Conservation (phyloP, 441 rosid species). For the Rhodomyrtus psidioides region DNA sequence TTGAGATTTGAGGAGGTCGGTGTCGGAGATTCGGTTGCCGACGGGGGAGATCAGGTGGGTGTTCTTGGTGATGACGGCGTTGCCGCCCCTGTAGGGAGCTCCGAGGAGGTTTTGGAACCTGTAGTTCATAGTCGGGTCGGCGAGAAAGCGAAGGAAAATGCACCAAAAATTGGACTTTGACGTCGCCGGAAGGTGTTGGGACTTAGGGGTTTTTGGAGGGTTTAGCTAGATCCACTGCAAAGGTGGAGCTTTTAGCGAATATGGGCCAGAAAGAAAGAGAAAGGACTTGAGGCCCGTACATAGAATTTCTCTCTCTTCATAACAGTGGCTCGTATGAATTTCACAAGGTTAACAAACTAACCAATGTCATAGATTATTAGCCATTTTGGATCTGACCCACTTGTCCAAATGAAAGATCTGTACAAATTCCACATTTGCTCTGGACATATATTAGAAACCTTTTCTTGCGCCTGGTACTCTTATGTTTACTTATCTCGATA, state of each 20-base stretch:
- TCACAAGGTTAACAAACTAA: neutral
- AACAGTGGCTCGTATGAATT: neutral
- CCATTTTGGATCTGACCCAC: neutral
- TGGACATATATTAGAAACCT: neutral
- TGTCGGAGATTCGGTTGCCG: constrained; percentile 84
- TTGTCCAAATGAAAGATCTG: neutral
- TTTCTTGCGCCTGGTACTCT: neutral
- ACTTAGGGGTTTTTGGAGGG: neutral
- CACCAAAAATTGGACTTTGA: neutral
- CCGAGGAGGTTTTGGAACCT: constrained; percentile 81
- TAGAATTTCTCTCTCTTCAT: neutral
- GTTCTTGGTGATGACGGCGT: constrained; percentile 52
- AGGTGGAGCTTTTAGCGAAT: neutral
- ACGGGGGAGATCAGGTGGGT: constrained; percentile 74
- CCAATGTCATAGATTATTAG: neutral
- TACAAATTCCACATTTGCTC: neutral
- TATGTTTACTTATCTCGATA: neutral
- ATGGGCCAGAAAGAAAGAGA: neutral
- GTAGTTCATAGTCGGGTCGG: constrained; percentile 49
- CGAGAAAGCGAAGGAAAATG: constrained; percentile 3
- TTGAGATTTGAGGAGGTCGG: constrained; percentile 73
- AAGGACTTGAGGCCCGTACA: neutral
- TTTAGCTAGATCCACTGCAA: neutral
- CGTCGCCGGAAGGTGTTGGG: neutral
- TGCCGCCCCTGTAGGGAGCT: constrained; percentile 92